phyloP scores from a whole-genome alignment of 495 filamentous ascomycete genomes.

The Trichoderma asperelloides region DNA sequence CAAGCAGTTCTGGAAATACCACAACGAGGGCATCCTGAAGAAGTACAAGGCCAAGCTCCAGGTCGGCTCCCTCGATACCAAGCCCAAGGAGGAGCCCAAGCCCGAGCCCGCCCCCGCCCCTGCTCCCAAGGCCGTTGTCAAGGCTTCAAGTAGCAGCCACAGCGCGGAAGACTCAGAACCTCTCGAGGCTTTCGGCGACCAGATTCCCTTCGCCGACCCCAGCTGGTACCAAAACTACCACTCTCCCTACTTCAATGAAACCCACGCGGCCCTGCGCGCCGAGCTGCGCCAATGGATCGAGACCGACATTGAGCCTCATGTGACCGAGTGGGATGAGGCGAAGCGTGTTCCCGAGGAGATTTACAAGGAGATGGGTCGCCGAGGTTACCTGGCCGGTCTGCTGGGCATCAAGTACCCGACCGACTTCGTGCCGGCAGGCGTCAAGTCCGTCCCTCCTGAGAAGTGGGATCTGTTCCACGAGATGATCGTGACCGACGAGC shows the following conservation, averaged over 20 bases:
- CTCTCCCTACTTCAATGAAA: conserved; percentile 91
- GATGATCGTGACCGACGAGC: conserved; percentile 86
- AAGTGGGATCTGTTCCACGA: conserved; percentile 99
- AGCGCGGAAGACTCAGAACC: conserved; percentile 51
- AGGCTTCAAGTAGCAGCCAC: conserved; percentile 43
- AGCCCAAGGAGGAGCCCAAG: conserved; percentile 58
- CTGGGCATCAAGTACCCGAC: conserved; percentile 74
- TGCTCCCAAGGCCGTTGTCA: conserved; percentile 42
- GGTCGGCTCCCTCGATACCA: conserved; percentile 83
- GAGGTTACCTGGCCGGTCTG: conserved; percentile 85
- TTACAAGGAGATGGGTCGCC: conserved; percentile 90
- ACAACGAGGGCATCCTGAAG: conserved; percentile 87
- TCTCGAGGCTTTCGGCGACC: conserved; percentile 72
- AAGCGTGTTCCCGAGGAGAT: conserved; percentile 78
- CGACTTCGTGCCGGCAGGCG: conserved; percentile 56
- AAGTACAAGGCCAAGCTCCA: conserved; percentile 86
- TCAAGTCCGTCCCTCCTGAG: conserved; percentile 72
- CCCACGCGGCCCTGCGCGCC: conserved; percentile 78
- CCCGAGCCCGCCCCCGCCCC: conserved; percentile 44
- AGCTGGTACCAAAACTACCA: conserved; percentile 95
- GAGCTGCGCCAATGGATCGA: conserved; percentile 92
- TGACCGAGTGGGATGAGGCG: conserved; percentile 94
- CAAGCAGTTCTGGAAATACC: conserved; percentile 99
- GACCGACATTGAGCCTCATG: conserved; percentile 77
- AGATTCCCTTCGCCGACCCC: conserved; percentile 89